A percentile compares a stretch with the other conserved stretches of the same genome.
Conservation (phyloP, 2,329 filamentous ascomycete genomes). For the Leptographium procerum region DNA sequence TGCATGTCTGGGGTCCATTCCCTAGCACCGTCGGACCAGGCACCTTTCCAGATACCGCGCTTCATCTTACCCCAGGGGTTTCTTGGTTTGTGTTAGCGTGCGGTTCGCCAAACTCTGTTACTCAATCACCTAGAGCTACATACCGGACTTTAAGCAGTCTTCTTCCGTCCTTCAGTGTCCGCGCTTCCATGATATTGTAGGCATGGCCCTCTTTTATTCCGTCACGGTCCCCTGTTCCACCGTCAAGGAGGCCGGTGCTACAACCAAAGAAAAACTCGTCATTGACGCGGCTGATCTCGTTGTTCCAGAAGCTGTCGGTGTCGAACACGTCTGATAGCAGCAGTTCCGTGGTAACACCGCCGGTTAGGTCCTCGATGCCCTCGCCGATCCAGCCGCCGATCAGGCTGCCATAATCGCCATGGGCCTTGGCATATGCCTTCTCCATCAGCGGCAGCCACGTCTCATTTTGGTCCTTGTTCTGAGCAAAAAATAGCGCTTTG, state of each 20-base stretch:
- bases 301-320: conserved; percentile 66
- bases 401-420: conserved; percentile 67
- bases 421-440: conserved; percentile 71
- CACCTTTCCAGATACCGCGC: conserved; percentile 66
- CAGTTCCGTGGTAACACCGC: conserved; percentile 56
- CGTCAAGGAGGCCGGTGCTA: conserved; percentile 37
- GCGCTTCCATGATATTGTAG: conserved; percentile 47
- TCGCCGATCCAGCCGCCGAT: conserved; percentile 58
- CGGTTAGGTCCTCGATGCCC: conserved; percentile 48
- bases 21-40: conserved; percentile 71
- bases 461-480: conserved; percentile 63
- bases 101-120: not conserved
- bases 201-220: conserved; percentile 49
- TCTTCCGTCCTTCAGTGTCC: conserved; percentile 44
- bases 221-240: conserved; percentile 35
- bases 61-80: conserved; percentile 76
- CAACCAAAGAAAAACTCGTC: conserved; percentile 62
- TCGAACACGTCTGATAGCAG: conserved; percentile 59
- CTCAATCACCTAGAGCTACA: not conserved
- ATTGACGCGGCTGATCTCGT: conserved; percentile 68
- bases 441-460: conserved; percentile 72
- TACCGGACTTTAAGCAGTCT: conserved; percentile 50
- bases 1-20: conserved; percentile 79
- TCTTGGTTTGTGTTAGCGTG: conserved; percentile 14
- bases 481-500: conserved; percentile 63